These are phyloP conservation scores for Acorus calamus DNA, from an alignment of 106 monocot species.

Conservation along the genomic window DNA sequence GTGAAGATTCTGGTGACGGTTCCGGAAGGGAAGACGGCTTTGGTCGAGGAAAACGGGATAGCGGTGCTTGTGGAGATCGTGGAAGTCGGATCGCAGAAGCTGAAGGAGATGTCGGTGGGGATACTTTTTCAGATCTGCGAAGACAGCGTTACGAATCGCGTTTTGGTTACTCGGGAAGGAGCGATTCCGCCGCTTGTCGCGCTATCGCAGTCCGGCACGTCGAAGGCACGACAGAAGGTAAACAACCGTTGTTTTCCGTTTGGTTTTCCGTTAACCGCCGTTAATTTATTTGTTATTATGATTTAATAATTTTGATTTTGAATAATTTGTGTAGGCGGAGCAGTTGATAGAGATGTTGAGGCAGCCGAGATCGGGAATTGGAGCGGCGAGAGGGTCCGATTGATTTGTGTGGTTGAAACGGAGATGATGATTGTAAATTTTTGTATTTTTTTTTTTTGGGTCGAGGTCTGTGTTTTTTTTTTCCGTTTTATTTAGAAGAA, in stretches of 20 bases:
- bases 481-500: no score
- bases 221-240: conserved; percentile 32
- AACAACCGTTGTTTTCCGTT: neutral
- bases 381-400: no score
- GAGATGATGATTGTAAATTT: no score
- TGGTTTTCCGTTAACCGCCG: neutral
- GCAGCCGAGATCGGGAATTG: no score
- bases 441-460: no score
- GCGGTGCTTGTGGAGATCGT: conserved; percentile 71
- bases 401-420: no score
- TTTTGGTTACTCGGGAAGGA: conserved; percentile 38
- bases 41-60: conserved; percentile 61
- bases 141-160: conserved; percentile 21
- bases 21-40: conserved; percentile 34
- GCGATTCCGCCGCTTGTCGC: conserved; percentile 56
- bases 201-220: conserved; percentile 40
- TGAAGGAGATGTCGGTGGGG: conserved; percentile 45
- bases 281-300: neutral
- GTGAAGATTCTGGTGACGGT: conserved; percentile 16
- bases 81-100: conserved; percentile 41
- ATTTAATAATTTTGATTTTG: neutral
- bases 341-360: conserved; percentile 27
- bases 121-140: conserved; percentile 47
- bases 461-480: no score
- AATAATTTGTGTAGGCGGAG: conserved; percentile 33